Evolutionary conservation across 352 stramenopile species (phyloP).

Genomic region (Blastocystis sp.): DNA sequence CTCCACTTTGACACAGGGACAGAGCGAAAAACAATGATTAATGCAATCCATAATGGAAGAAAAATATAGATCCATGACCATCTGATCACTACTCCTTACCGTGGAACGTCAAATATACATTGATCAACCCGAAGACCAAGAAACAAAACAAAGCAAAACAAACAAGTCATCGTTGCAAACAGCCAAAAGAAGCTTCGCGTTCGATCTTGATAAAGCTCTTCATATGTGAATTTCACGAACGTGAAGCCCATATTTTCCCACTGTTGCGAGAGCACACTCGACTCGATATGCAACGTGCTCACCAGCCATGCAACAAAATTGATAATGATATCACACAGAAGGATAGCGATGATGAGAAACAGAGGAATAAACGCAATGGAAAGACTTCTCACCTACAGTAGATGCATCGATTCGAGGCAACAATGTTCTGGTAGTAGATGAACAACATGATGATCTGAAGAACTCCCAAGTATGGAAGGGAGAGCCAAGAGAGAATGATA

Average conservation of each 20-base stretch:
- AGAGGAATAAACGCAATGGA: neutral
- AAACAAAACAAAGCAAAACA: constrained; percentile 2
- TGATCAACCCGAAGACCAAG: constrained; percentile 12
- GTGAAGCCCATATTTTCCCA: constrained; percentile 56
- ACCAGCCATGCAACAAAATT: constrained; percentile 46
- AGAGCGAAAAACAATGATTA: neutral
- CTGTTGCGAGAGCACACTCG: neutral
- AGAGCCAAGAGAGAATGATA: constrained; percentile 19
- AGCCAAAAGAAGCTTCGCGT: constrained; percentile 10
- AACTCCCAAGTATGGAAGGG: constrained; percentile 20
- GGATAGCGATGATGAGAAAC: constrained; percentile 11
- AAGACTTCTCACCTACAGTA: neutral
- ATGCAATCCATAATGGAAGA: constrained; percentile 1
- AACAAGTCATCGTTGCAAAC: neutral
- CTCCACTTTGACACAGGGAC: neutral
- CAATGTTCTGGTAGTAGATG: constrained; percentile 17
- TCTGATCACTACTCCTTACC: neutral
- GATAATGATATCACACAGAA: neutral
- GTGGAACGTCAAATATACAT: neutral
- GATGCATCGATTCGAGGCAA: neutral
- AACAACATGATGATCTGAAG: constrained; percentile 35
- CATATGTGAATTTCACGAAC: constrained; percentile 51
- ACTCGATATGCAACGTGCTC: neutral
- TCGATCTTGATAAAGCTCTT: constrained; percentile 33
- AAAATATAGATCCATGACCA: constrained; percentile 28